Evolutionary conservation across 192 early-diverging fungal genomes (phyloP).

Genomic region (Globomyces pollinis-pini): DNA sequence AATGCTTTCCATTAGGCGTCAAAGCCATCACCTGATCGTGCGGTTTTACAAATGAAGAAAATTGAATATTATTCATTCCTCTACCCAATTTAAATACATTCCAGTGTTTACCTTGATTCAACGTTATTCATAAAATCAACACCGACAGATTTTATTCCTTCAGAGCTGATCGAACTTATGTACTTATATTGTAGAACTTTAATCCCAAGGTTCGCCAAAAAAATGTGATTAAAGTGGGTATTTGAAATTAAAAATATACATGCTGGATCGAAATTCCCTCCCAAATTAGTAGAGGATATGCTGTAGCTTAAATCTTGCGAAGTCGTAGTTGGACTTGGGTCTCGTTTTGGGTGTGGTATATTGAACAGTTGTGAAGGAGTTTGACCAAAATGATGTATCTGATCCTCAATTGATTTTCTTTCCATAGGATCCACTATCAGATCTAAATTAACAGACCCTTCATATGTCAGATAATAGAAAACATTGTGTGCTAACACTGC

Average conservation of each 20-base stretch:
- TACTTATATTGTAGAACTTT: too few relatives aligned
- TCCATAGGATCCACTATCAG: slow-evolving; percentile 82
- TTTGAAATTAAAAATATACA: slow-evolving; percentile 21
- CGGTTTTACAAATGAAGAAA: too few relatives aligned
- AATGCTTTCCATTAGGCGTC: slow-evolving; percentile 19
- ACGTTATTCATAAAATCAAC: too few relatives aligned
- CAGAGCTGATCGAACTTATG: too few relatives aligned
- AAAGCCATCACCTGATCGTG: slow-evolving; percentile 22
- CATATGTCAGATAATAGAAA: slow-evolving; percentile 94
- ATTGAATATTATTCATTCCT: too few relatives aligned
- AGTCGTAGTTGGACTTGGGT: not conserved
- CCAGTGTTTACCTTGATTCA: too few relatives aligned
- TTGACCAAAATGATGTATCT: slow-evolving; percentile 97
- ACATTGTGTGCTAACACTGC: slow-evolving; percentile 84
- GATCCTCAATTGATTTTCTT: slow-evolving; percentile 79
- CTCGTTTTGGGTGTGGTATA: slow-evolving; percentile 67
- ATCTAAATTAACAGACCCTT: slow-evolving; percentile 91
- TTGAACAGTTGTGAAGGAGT: slow-evolving; percentile 86
- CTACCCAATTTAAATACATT: too few relatives aligned
- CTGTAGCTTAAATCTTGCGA: slow-evolving; percentile 8
- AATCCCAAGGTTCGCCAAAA: too few relatives aligned
- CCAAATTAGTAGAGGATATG: slow-evolving; percentile 18
- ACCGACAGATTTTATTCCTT: slow-evolving; percentile 9
- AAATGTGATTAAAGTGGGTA: slow-evolving; percentile 6
- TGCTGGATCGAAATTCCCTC: too few relatives aligned